A percentile compares a stretch with the other conserved stretches of the same genome.
Conservation (phyloP, 257 asterid species). For the Salvia hispanica region DNA sequence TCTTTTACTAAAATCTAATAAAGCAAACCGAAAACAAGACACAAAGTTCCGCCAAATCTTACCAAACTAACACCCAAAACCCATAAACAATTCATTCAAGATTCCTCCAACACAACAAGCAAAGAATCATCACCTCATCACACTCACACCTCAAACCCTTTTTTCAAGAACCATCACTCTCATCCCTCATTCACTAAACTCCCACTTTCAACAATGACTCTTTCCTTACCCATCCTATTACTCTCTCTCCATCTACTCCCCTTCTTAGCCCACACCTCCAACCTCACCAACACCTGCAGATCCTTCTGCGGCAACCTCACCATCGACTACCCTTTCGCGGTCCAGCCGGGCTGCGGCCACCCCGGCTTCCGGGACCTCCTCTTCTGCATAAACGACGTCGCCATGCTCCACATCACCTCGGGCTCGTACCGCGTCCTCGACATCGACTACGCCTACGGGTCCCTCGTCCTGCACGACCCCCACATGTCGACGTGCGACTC, state of each 20-base stretch:
- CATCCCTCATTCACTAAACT: constrained; percentile 5
- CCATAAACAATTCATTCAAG: constrained; percentile 42
- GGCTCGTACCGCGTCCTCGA: constrained; percentile 90
- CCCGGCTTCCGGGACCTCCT: constrained; percentile 77
- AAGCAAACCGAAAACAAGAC: constrained; percentile 44
- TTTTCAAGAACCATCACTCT: not conserved
- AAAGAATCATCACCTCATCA: constrained; percentile 53
- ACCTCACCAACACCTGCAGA: constrained; percentile 57
- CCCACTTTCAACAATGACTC: constrained; percentile 46
- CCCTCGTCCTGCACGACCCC: constrained; percentile 80
- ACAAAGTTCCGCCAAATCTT: constrained; percentile 44
- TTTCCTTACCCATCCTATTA: constrained; percentile 20
- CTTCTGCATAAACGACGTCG: constrained; percentile 81
- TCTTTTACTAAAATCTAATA: constrained; percentile 31
- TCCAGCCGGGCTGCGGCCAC: constrained; percentile 86
- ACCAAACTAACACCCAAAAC: constrained; percentile 37
- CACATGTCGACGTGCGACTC: constrained; percentile 89
- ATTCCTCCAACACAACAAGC: constrained; percentile 59
- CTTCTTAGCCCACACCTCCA: constrained; percentile 35
- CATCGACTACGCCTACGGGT: constrained; percentile 74
- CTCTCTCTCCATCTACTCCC: constrained; percentile 31
- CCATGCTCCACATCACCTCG: constrained; percentile 81
- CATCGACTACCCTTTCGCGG: constrained; percentile 71
- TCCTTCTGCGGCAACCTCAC: constrained; percentile 90
- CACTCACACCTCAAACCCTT: constrained; percentile 11